Conservation (phyloP, 2,329 filamentous ascomycete species). For the Apiospora aurea region DNA sequence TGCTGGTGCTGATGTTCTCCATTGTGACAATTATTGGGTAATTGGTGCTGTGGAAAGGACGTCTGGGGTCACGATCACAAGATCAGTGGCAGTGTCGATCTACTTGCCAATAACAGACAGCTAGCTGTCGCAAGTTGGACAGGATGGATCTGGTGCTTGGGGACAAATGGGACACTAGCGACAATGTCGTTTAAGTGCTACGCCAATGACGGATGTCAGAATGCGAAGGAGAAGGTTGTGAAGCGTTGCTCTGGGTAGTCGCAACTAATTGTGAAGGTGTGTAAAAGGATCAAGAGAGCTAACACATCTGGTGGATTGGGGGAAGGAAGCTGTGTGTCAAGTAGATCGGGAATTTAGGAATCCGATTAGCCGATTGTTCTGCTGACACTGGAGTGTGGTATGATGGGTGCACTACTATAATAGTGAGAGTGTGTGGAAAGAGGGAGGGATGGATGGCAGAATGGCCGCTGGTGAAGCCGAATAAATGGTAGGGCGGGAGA, state of each 20-base stretch:
- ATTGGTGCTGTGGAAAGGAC: not conserved
- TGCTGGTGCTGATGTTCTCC: conserved; percentile 16
- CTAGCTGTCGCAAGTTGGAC: conserved; percentile 13
- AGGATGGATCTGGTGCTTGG: not conserved
- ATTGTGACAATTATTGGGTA: not conserved
- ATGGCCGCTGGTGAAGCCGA: not conserved
- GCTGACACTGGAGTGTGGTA: not conserved
- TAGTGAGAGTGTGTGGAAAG: not conserved
- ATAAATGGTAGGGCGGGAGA: not conserved
- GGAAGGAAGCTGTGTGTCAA: conserved; percentile 18
- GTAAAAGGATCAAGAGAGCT: conserved; percentile 4
- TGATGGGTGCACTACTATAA: not conserved
- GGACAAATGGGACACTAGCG: not conserved
- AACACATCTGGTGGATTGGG: not conserved
- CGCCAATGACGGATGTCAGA: not conserved
- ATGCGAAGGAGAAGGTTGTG: not conserved
- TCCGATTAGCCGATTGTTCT: conserved; percentile 10
- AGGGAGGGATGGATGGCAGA: not conserved
- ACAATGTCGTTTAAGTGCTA: not conserved
- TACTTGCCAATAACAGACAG: not conserved
- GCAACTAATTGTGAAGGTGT: not conserved
- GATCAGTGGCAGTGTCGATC: not conserved
- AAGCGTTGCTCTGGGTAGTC: not conserved
- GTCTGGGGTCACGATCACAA: not conserved
- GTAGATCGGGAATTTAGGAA: not conserved